Conservation (phyloP, 805 yeast genomes). For the Metschnikowia borealis region DNA sequence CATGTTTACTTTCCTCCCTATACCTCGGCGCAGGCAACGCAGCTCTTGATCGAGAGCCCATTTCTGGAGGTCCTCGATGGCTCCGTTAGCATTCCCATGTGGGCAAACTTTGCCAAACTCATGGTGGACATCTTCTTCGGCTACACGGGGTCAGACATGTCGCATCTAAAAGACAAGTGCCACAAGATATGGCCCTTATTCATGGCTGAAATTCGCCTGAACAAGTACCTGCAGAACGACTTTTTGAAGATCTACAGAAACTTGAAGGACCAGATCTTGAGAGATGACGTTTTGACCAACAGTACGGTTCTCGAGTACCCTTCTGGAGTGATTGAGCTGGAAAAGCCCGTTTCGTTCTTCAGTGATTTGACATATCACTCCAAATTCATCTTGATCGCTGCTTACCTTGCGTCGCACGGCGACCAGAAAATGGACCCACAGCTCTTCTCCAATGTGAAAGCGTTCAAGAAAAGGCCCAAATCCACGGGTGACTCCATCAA, state of each 20-base stretch:
- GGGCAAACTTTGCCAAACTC: constrained; percentile 42
- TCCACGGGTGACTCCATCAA: constrained; percentile 17
- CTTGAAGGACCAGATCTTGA: constrained; percentile 24
- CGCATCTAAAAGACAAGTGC: constrained; percentile 30
- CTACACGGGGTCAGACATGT: constrained; percentile 44
- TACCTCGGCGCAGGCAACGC: constrained; percentile 29
- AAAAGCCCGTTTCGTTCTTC: constrained; percentile 17
- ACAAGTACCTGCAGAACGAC: constrained; percentile 22
- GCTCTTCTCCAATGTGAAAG: constrained; percentile 58
- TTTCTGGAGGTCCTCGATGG: constrained; percentile 6
- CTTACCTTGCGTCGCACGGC: constrained; percentile 77
- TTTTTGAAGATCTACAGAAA: constrained; percentile 35
- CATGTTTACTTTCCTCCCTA: constrained; percentile 39
- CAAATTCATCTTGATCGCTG: constrained; percentile 72
- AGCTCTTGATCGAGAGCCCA: constrained; percentile 25
- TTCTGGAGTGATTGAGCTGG: constrained; percentile 17
- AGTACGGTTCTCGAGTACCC: constrained; percentile 26
- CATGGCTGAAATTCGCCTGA: constrained; percentile 23
- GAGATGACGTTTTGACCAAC: constrained; percentile 30
- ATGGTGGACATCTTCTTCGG: constrained; percentile 44
- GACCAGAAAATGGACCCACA: constrained; percentile 67
- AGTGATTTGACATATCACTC: constrained; percentile 56
- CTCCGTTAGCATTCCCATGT: constrained; percentile 21
- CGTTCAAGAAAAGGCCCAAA: constrained; percentile 31
- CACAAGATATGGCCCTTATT: constrained; percentile 33